Conservation (phyloP, 106 monocot species). For the Dioscorea zingiberensis region DNA sequence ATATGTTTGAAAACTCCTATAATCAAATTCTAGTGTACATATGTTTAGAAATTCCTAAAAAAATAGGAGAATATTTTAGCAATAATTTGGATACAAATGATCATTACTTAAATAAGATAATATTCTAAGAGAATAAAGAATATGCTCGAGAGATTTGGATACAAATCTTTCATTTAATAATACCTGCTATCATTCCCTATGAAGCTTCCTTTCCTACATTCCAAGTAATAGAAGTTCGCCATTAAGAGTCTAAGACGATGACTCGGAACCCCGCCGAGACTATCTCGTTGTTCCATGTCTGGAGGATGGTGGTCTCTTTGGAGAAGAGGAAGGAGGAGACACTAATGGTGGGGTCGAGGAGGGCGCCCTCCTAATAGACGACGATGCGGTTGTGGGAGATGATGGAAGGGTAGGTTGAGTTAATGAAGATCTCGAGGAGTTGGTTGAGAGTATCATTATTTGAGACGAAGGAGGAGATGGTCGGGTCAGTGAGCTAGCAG, state of each 20-base stretch:
- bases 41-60: no score
- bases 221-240: constrained; percentile 79
- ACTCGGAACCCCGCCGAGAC: constrained; percentile 60
- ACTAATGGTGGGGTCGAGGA: constrained; percentile 40
- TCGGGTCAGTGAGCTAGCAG: constrained; percentile 64
- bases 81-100: no score
- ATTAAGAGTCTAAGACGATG: constrained; percentile 90
- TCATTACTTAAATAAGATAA: no score
- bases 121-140: no score
- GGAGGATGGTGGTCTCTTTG: constrained; percentile 57
- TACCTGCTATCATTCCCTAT: constrained; percentile 89
- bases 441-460: constrained; percentile 44
- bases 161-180: no score
- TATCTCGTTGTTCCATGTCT: constrained; percentile 90
- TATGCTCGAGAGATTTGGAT: no score
- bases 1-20: no score
- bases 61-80: no score
- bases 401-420: constrained; percentile 37
- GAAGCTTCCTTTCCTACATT: constrained; percentile 86
- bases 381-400: constrained; percentile 53
- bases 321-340: constrained; percentile 35
- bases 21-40: no score
- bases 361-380: constrained; percentile 86
- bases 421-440: constrained; percentile 64
- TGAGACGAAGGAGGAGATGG: constrained; percentile 38